These are phyloP conservation scores for Litsea cubeba DNA, from an alignment of 164 flowering plant genomes.

Conservation along the genomic window DNA sequence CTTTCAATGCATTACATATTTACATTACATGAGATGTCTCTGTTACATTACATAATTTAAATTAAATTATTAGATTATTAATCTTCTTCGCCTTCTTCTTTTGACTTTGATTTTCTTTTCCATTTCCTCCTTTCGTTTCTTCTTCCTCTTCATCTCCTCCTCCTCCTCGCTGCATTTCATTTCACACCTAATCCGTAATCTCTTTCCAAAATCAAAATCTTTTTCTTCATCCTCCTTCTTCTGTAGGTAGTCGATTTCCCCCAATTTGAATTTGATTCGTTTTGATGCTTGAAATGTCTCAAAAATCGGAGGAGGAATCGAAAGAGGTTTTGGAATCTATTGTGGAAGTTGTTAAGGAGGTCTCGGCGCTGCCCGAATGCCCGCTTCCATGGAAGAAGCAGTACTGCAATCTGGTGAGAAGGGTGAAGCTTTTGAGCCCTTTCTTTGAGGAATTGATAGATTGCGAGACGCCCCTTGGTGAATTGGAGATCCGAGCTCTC, in stretches of 20 bases:
- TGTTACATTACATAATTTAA: too few species aligned
- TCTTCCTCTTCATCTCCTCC: not conserved
- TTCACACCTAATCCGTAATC: not conserved
- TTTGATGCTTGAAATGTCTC: slow-evolving; percentile 8
- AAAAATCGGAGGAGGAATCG: slow-evolving; percentile 13
- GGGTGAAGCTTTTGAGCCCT: slow-evolving; percentile 82
- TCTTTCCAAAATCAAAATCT: not conserved
- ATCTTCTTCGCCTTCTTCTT: not conserved
- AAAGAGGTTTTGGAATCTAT: slow-evolving; percentile 28
- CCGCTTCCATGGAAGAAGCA: slow-evolving; percentile 44
- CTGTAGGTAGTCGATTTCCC: too few species aligned
- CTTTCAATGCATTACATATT: too few species aligned
- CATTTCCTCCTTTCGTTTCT: not conserved
- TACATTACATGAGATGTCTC: too few species aligned
- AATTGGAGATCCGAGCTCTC: slow-evolving; percentile 37
- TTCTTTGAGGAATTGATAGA: slow-evolving; percentile 78
- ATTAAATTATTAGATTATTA: too few species aligned
- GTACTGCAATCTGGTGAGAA: slow-evolving; percentile 56
- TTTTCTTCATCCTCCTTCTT: not conserved
- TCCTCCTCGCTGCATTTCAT: not conserved
- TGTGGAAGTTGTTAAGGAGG: slow-evolving; percentile 36
- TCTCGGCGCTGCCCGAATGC: slow-evolving; percentile 61
- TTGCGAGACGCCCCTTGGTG: slow-evolving; percentile 24
- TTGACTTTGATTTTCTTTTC: not conserved
- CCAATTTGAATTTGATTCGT: not conserved